A percentile compares a stretch with the other conserved stretches of the same genome.
phyloP scores from a whole-genome alignment of 371 early-diverging fungal genomes.

The Cladochytrium tenue region DNA sequence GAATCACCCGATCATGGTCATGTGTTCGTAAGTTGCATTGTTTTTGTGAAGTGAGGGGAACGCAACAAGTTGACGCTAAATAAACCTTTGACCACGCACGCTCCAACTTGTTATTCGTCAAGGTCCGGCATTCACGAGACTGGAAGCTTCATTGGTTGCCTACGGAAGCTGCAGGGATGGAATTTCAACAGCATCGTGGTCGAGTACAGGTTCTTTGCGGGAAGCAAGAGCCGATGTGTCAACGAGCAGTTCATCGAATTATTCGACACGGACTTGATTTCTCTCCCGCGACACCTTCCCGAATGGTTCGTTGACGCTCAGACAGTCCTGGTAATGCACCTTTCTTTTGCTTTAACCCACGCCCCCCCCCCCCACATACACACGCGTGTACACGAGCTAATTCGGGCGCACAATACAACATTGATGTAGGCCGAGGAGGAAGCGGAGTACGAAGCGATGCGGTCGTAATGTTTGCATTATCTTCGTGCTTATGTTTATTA shows the following conservation, averaged over 20 bases:
- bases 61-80: neutral
- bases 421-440: too few species aligned
- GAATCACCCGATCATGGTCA: constrained; percentile 83
- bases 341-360: too few species aligned
- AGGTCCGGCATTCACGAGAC: constrained; percentile 75
- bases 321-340: constrained; percentile 50
- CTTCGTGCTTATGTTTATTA: too few species aligned
- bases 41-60: too few species aligned
- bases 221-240: constrained; percentile 79
- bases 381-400: too few species aligned
- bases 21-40: constrained; percentile 87
- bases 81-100: neutral
- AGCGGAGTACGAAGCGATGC: too few species aligned
- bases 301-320: constrained; percentile 72
- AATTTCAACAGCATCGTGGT: constrained; percentile 92
- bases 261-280: constrained; percentile 89
- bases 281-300: constrained; percentile 61
- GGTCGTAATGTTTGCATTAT: too few species aligned
- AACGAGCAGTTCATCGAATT: constrained; percentile 94
- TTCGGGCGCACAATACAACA: too few species aligned
- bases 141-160: constrained; percentile 85
- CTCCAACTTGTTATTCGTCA: constrained; percentile 1
- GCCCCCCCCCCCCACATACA: too few species aligned
- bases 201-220: constrained; percentile 92
- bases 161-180: constrained; percentile 91